Conservation (phyloP, 2,329 filamentous ascomycete species). For the Biscogniauxia marginata region DNA sequence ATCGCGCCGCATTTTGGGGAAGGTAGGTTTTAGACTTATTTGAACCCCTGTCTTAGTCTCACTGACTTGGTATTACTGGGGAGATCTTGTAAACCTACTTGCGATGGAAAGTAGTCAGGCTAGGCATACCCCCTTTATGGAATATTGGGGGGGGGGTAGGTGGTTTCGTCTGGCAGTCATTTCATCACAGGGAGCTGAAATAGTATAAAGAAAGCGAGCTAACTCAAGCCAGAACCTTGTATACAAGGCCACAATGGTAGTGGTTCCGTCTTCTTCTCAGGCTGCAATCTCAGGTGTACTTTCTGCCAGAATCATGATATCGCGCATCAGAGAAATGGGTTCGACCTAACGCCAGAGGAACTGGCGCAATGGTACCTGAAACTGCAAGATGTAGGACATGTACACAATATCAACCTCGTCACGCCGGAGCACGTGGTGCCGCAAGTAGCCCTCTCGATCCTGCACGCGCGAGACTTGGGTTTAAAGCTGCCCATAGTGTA, state of each 20-base stretch:
- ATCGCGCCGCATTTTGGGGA: constrained; percentile 86
- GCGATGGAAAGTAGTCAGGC: too few species aligned
- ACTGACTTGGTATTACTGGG: too few species aligned
- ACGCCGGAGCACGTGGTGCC: constrained; percentile 86
- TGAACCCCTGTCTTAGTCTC: background rate
- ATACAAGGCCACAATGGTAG: constrained; percentile 80
- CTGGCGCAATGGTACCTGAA: constrained; percentile 82
- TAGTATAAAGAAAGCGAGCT: constrained; percentile 6
- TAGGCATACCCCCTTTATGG: too few species aligned
- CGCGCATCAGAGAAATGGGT: constrained; percentile 75
- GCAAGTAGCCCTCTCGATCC: constrained; percentile 74
- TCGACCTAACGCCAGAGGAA: constrained; percentile 75
- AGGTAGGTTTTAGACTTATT: constrained; percentile 40
- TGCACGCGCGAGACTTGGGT: constrained; percentile 69
- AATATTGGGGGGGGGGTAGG: too few species aligned
- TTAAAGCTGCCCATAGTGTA: constrained; percentile 75
- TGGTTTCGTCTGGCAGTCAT: too few species aligned
- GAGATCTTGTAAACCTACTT: too few species aligned
- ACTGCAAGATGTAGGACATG: constrained; percentile 72
- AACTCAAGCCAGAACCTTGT: constrained; percentile 62
- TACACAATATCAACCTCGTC: constrained; percentile 89
- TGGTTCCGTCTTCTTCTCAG: constrained; percentile 78
- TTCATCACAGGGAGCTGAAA: too few species aligned
- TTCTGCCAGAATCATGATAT: constrained; percentile 86
- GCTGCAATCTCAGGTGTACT: constrained; percentile 71